Base-by-base conservation (phyloP, 345 rosid genomes). In the Rubroshorea leprosula region DNA sequence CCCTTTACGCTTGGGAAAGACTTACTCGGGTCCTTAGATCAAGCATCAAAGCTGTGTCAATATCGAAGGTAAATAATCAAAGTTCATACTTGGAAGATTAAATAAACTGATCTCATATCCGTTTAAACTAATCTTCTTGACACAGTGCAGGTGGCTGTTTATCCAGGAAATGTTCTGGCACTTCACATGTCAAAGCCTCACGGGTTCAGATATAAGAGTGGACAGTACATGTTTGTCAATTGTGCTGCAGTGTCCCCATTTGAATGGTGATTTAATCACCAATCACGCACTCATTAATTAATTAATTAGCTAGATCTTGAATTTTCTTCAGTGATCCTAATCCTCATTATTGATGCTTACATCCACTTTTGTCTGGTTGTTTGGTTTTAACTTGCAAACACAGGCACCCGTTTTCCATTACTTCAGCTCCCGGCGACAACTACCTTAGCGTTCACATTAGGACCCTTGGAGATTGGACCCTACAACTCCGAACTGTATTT, bases 381-480 rank as follows among this genome's bases (percentile, higher is more conserved):
- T n/a, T n/a, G n/a, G n/a, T n/a, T n/a, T n/a, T n/a, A n/a, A n/a
- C n/a, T n/a, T n/a, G n/a, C n/a, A n/a, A n/a, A 35, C 9, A 13
- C 75, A 88, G 96, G 96, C 96, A 89, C 51, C 96, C 96, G 63
- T 89, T 89, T 68, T 85, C 94, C 10, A 89, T 85, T 23, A 85
- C 96, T 13, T 83, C 96, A 13, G 84, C 94, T n/a, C 96, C 94
- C 4, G 82, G 80, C 54, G 90, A 89, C 58, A 83, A 88, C 57
- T 69, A 81, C 74, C 62, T 88, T 4, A 88, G 96, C 18, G 85
- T 83, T 53, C 94, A 85, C 43, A 89, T 89, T 3, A 78, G 90
- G 73, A 76, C 81, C 41, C 75, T 78, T n/a, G 93, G 96, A 1
- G 96, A 89, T 47, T 89, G 96, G 96, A 89, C 96, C 9, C 31